These are phyloP conservation scores for Lepidopterella palustris DNA, from an alignment of 495 filamentous ascomycete genomes.

Conservation along the genomic window DNA sequence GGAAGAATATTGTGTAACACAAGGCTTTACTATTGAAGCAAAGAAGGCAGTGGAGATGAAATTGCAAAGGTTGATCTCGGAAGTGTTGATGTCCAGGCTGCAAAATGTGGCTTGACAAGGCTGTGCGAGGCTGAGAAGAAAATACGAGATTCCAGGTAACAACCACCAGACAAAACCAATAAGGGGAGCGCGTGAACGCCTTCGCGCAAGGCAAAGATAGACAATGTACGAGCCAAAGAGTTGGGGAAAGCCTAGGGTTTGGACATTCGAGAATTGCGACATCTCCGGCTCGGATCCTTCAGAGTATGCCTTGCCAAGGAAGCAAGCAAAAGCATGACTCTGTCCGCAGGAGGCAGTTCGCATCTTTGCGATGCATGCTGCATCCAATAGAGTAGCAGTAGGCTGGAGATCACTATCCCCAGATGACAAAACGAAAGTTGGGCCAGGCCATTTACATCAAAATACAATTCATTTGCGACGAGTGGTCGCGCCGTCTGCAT, in stretches of 20 bases:
- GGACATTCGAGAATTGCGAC: not conserved
- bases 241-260: not conserved
- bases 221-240: not conserved
- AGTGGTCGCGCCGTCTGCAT: not conserved
- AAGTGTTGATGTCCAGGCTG: not conserved
- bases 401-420: not conserved
- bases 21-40: too few relatives aligned
- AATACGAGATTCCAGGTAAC: too few relatives aligned
- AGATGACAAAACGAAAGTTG: not conserved
- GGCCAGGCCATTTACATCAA: not conserved
- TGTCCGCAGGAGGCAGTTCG: too few relatives aligned
- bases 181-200: too few relatives aligned
- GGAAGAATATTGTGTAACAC: too few relatives aligned
- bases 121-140: constrained; percentile 14
- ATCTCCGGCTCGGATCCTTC: not conserved
- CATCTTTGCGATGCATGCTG: not conserved
- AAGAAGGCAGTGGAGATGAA: too few relatives aligned
- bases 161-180: too few relatives aligned
- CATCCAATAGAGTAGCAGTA: not conserved
- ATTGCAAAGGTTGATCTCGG: too few relatives aligned
- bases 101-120: not conserved
- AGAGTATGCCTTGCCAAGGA: not conserved
- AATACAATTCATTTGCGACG: not conserved
- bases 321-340: not conserved
- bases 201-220: not conserved